Conservation (phyloP, 164 flowering plant species). For the Buxus sempervirens region DNA sequence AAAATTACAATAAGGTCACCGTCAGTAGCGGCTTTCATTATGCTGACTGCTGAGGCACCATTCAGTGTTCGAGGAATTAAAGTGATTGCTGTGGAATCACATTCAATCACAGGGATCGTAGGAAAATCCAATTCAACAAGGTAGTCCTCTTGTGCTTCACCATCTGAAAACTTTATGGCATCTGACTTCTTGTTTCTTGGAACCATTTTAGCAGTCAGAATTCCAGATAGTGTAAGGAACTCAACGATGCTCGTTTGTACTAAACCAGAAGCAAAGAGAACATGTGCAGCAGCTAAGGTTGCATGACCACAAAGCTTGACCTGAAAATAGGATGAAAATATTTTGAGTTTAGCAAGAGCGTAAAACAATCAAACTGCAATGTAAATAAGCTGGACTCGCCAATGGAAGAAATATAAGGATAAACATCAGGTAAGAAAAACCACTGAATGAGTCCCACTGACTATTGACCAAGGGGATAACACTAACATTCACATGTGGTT, state of each 20-base stretch:
- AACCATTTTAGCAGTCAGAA: constrained; percentile 43
- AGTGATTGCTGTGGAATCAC: constrained; percentile 23
- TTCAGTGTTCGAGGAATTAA: constrained; percentile 40
- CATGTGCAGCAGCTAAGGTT: constrained; percentile 62
- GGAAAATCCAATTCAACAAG: constrained; percentile 60
- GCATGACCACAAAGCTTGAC: constrained; percentile 61
- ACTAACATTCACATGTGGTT: too few species aligned
- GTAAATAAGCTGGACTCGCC: too few species aligned
- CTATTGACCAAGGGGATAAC: too few species aligned
- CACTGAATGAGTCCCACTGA: too few species aligned
- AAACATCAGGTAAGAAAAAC: too few species aligned
- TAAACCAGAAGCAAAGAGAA: constrained; percentile 39
- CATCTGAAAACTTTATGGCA: constrained; percentile 16
- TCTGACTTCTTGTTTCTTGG: constrained; percentile 8
- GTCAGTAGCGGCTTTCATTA: constrained; percentile 31
- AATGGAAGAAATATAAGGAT: too few species aligned
- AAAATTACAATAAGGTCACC: constrained; percentile 39
- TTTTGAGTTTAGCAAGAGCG: too few species aligned
- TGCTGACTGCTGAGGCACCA: constrained; percentile 34
- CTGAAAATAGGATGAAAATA: too few species aligned
- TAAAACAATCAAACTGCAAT: too few species aligned
- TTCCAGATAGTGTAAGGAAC: constrained; percentile 49
- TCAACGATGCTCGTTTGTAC: constrained; percentile 38
- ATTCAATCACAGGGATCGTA: constrained; percentile 25
- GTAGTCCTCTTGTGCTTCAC: constrained; percentile 14